Evolutionary conservation across 106 monocot species (phyloP).

Genomic region (Acanthochlamys bracteata): DNA sequence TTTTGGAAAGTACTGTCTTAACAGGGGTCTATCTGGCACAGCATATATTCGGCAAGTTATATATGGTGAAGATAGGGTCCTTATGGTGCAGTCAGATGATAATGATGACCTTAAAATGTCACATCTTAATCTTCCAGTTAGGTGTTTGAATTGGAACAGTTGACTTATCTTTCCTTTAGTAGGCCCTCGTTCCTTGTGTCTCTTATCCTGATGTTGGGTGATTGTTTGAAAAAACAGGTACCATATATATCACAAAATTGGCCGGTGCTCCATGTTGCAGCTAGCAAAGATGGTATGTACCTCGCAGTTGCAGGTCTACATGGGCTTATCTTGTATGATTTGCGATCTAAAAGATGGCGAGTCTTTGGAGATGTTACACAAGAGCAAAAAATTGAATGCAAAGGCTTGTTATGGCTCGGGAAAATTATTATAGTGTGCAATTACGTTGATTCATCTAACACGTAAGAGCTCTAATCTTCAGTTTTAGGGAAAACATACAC

Average conservation of each 20-base stretch:
- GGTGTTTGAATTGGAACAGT: slow-evolving; percentile 17
- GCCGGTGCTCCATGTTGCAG: slow-evolving; percentile 87
- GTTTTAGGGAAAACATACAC: no score
- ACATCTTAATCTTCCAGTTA: slow-evolving; percentile 96
- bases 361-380: slow-evolving; percentile 97
- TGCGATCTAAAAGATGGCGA: slow-evolving; percentile 87
- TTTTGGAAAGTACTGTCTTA: slow-evolving; percentile 92
- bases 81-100: slow-evolving; percentile 85
- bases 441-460: slow-evolving; percentile 66
- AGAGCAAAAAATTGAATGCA: slow-evolving; percentile 94
- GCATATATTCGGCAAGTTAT: slow-evolving; percentile 84
- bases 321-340: slow-evolving; percentile 90
- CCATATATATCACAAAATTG: slow-evolving; percentile 98
- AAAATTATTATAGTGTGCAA: slow-evolving; percentile 96
- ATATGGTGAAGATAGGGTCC: slow-evolving; percentile 91
- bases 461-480: slow-evolving; percentile 37
- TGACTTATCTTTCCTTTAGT: background rate
- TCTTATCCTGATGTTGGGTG: slow-evolving; percentile 6
- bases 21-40: slow-evolving; percentile 87
- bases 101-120: slow-evolving; percentile 82
- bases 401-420: slow-evolving; percentile 93
- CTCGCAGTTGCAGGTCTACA: slow-evolving; percentile 88
- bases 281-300: slow-evolving; percentile 93
- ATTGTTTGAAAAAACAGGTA: slow-evolving; percentile 56
- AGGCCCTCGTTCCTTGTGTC: background rate